phyloP scores from a whole-genome alignment of 2,329 filamentous ascomycete species.

The Alternaria novae-zelandiae region DNA sequence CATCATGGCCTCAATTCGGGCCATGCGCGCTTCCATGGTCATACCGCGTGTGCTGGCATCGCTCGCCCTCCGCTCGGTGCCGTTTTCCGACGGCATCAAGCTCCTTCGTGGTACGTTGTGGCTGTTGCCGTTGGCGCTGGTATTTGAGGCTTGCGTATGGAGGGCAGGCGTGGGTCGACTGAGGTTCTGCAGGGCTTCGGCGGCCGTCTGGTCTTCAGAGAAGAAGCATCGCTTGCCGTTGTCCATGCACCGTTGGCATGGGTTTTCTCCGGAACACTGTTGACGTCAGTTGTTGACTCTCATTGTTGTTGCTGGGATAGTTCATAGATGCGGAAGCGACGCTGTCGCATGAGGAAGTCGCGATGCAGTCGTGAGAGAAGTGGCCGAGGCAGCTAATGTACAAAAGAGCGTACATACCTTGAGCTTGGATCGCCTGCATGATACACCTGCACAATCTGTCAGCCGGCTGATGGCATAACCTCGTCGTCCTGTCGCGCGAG shows the following conservation, averaged over 20 bases:
- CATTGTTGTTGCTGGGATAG: background rate
- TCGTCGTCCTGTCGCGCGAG: background rate
- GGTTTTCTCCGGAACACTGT: constrained; percentile 45
- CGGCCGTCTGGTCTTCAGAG: constrained; percentile 47
- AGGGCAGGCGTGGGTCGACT: constrained; percentile 40
- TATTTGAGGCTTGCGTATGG: constrained; percentile 13
- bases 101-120: constrained; percentile 23
- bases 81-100: constrained; percentile 28
- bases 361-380: background rate
- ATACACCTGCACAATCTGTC: constrained; percentile 33
- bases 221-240: constrained; percentile 46
- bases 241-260: constrained; percentile 45
- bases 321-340: background rate
- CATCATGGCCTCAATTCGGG: constrained; percentile 45
- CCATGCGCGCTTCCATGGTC: constrained; percentile 45
- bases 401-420: constrained; percentile 30
- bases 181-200: constrained; percentile 46
- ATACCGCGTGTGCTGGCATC: constrained; percentile 33
- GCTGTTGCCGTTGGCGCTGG: constrained; percentile 16
- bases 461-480: constrained; percentile 10
- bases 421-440: constrained; percentile 45
- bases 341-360: background rate
- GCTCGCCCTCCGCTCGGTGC: constrained; percentile 31
- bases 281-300: background rate
- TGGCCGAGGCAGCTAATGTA: background rate